These are phyloP conservation scores for Asterella californica DNA, from an alignment of 225 moss, liverwort and hornwort species.

Conservation along the genomic window DNA sequence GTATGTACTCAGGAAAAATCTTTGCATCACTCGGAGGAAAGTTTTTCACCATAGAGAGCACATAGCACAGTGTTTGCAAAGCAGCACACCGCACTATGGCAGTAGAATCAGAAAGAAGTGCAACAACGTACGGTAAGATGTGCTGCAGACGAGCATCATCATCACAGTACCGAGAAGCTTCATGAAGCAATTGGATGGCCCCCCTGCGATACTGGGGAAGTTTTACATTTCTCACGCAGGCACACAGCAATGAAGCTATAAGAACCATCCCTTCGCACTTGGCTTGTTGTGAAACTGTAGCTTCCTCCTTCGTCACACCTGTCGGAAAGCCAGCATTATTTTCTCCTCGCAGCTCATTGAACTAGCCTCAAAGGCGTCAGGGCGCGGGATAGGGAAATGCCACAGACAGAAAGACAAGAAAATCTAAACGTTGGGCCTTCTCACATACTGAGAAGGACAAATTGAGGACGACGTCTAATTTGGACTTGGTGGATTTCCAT, in stretches of 20 bases:
- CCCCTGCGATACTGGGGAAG: conserved; percentile 91
- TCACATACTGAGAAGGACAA: background rate
- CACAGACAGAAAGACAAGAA: background rate
- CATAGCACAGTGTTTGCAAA: conserved; percentile 86
- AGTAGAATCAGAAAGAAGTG: conserved; percentile 79
- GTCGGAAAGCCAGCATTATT: conserved; percentile 12
- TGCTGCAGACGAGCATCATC: conserved; percentile 95
- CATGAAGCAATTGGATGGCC: conserved; percentile 82
- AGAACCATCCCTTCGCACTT: conserved; percentile 95
- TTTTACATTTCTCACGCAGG: conserved; percentile 93
- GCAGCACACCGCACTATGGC: conserved; percentile 98
- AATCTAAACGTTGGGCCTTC: background rate
- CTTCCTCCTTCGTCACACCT: conserved; percentile 29
- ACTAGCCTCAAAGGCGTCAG: background rate
- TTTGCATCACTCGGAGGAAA: conserved; percentile 97
- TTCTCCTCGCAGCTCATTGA: background rate
- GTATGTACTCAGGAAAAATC: conserved; percentile 94
- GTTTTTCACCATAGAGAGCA: conserved; percentile 74
- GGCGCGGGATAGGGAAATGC: background rate
- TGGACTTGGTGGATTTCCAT: background rate
- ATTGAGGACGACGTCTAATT: background rate
- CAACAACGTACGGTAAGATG: conserved; percentile 89
- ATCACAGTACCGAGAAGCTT: conserved; percentile 80
- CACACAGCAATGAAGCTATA: conserved; percentile 84
- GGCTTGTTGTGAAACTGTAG: conserved; percentile 38